A percentile compares a stretch with the other conserved stretches of the same genome.
Evolutionary conservation across 441 rosid species (phyloP).

Genomic region (Gossypium schwendimanii): DNA sequence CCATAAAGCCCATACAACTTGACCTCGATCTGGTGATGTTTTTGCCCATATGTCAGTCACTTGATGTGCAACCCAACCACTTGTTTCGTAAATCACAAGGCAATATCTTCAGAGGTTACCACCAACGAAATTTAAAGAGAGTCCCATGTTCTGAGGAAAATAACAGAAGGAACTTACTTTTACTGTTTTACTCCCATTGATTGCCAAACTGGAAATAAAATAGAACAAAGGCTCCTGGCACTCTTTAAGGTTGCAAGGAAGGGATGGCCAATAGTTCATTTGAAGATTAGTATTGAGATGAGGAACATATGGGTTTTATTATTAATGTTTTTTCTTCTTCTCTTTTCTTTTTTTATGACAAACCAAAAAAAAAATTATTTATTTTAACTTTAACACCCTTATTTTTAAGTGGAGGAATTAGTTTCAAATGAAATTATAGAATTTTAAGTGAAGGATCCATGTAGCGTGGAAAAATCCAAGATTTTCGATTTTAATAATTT

Average conservation of each 20-base stretch:
- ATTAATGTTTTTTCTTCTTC: too few species aligned
- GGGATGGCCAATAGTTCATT: conserved; percentile 95
- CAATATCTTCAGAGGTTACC: not conserved
- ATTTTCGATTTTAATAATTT: too few species aligned
- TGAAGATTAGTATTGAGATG: conserved; percentile 86
- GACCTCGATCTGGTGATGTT: conserved; percentile 58
- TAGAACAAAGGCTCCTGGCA: conserved; percentile 87
- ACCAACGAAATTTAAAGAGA: not conserved
- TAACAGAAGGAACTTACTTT: conserved; percentile 33
- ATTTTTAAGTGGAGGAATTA: too few species aligned
- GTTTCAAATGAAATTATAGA: too few species aligned
- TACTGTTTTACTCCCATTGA: conserved; percentile 79
- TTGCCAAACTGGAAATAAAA: conserved; percentile 51
- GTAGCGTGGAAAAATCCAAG: too few species aligned
- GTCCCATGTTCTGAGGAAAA: not conserved
- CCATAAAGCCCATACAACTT: conserved; percentile 66
- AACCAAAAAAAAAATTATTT: too few species aligned
- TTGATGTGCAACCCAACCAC: conserved; percentile 73
- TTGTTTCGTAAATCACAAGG: conserved; percentile 29
- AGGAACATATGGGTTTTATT: conserved; percentile 46
- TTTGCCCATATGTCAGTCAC: conserved; percentile 67
- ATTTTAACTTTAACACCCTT: too few species aligned
- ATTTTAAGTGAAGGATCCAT: too few species aligned
- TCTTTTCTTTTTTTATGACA: too few species aligned
- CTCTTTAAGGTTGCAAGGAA: conserved; percentile 73